Base-by-base conservation (phyloP, 108 stramenopile species). In the Discostella stelligeroides region DNA sequence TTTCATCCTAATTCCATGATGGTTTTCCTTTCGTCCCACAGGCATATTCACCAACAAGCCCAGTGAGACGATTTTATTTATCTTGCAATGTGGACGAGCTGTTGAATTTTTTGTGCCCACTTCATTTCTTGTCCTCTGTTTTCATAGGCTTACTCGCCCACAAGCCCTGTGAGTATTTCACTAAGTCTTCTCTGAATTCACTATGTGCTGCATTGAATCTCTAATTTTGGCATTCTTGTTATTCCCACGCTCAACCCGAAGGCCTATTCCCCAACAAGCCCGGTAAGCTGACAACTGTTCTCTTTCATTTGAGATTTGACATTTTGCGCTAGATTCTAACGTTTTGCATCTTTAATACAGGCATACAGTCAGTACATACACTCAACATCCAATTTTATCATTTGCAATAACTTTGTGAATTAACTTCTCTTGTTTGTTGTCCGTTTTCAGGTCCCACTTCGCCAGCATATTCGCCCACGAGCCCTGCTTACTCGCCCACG, bases 401-500 rank as follows among this genome's bases (percentile, higher is more conserved):
- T n/a, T n/a, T n/a, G n/a, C n/a, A n/a, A n/a, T n/a, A n/a, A n/a
- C n/a, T n/a, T n/a, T n/a, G n/a, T n/a, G n/a, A n/a, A 34, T 6
- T 34, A 34, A 34, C 34, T 5, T 34, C 6, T 6, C 6, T 6
- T 34, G 34, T 34, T 34, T 34, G 34, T 34, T 3, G 6, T 34
- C 6, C 34, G 5, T 34, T 34, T 5, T 34, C 34, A 34, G 34
- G 34, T 34, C 48, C 20, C 49, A 46, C 56, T 23, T 17, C 34
- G 2, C 46, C 88, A 12, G 90, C 91, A 10, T 90, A 84, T 56
- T 76, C 76, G 37, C 94, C 94, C 12, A 95, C 92, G 12, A 79
- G 74, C 42, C 97, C 97, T 0, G 90, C 87, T 7, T 97, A 95
- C 73, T 80, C 79, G 13, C 96, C 96, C 10, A 92, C 91, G 2